phyloP scores from a whole-genome alignment of 2,329 filamentous ascomycete species.

The Zalaria obscura region DNA sequence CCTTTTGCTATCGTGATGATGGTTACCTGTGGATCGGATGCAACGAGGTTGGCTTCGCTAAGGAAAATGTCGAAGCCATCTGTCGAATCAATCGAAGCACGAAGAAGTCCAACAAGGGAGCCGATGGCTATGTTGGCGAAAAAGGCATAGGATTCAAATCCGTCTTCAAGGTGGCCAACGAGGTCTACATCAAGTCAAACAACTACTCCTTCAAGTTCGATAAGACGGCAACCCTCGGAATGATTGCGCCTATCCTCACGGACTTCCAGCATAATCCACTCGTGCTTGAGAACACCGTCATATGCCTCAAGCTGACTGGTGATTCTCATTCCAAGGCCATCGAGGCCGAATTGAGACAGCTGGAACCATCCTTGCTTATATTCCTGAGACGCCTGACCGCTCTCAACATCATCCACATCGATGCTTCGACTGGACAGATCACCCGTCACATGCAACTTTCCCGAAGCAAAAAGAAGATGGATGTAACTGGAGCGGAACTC shows the following conservation, averaged over 20 bases:
- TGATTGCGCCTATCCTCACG: slow-evolving; percentile 19
- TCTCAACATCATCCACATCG: slow-evolving; percentile 9
- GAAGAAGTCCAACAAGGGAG: slow-evolving; percentile 19
- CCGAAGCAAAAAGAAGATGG: not conserved
- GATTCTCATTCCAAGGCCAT: slow-evolving; percentile 7
- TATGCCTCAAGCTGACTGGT: slow-evolving; percentile 11
- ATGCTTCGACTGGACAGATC: not conserved
- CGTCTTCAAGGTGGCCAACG: slow-evolving; percentile 32
- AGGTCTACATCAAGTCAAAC: slow-evolving; percentile 31
- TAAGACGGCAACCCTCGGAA: slow-evolving; percentile 16
- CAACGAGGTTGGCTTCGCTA: slow-evolving; percentile 35
- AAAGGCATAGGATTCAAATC: slow-evolving; percentile 41
- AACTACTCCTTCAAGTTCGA: slow-evolving; percentile 32
- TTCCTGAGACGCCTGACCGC: slow-evolving; percentile 17
- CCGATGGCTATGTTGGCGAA: slow-evolving; percentile 32
- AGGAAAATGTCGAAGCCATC: slow-evolving; percentile 29
- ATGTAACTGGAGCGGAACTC: not conserved
- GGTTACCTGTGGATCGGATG: slow-evolving; percentile 24
- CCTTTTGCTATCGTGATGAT: slow-evolving; percentile 8
- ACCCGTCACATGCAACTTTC: not conserved
- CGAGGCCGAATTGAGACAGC: slow-evolving; percentile 9
- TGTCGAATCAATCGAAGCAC: slow-evolving; percentile 33
- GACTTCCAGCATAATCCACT: slow-evolving; percentile 9
- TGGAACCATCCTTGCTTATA: slow-evolving; percentile 16
- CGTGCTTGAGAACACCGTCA: slow-evolving; percentile 8